Evolutionary conservation across 208 protist genomes (phyloP), one percentile per base, ranked within the genome.

Genomic region (Trypanosoma grayi): DNA sequence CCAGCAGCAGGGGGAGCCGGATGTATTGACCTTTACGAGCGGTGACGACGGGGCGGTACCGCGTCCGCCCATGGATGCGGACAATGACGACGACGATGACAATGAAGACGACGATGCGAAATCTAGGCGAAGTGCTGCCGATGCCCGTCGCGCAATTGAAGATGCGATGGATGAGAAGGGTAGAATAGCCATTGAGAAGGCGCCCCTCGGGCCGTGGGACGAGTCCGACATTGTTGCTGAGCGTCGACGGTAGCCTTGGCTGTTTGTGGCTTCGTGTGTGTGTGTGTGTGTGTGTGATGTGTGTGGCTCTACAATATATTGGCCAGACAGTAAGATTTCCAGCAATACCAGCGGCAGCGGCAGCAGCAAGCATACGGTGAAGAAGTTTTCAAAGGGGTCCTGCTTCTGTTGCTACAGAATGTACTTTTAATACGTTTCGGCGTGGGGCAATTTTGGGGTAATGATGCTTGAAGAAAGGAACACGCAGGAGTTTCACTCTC

Each of bases 131-230:
- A 51, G 43, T 24, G 14, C 22, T 2, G 16, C 39, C 10, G 24
- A 57, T 36, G 20, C 2, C 10, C 30, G n/a, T 20, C 13, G 51
- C 1, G 24, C 9, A 18, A 47, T 44, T 39, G 60, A 68, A 27
- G 31, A 22, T 18, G 58, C 8, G 46, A 57, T 65, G 66, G 66
- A 63, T 46, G 60, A 75, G 25, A 48, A 45, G 34, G 27, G 60
- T 8, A 47, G 68, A 50, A 14, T 68, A 4, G 68, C 60, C 13
- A 60, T 75, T 36, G 68, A 75, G 39, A 59, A 58, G 30, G 45
- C 61, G 27, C 60, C 60, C 8, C 20, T 75, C 11, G 68, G 68
- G 16, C 68, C 68, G 37, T 75, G 68, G 68, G 68, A 57, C 22
- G 68, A 45, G 18, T 60, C 41, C 4, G 68, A 75, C 44, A 53